Evolutionary conservation across 1,284 basidiomycete species (phyloP).

Genomic region (Sphaerobolus stellatus): DNA sequence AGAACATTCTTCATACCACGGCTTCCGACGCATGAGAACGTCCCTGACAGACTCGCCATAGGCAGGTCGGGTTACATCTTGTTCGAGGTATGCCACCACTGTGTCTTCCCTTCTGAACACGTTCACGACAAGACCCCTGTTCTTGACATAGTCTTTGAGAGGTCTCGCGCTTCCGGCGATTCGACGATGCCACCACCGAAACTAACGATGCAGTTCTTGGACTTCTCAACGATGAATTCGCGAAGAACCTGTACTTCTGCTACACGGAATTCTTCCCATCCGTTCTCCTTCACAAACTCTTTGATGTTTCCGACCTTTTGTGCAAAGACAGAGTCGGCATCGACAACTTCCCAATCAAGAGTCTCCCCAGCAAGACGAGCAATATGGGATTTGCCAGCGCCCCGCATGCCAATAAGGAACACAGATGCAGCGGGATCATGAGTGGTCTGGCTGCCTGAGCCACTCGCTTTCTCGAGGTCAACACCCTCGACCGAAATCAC

Average conservation of each 20-base stretch:
- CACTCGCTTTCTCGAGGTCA: constrained; percentile 52
- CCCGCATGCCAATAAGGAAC: constrained; percentile 94
- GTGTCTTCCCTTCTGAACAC: constrained; percentile 69
- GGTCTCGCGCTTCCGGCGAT: constrained; percentile 72
- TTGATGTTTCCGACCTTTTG: constrained; percentile 65
- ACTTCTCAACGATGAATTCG: constrained; percentile 57
- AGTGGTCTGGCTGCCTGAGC: constrained; percentile 41
- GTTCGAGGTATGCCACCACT: constrained; percentile 75
- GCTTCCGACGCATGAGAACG: constrained; percentile 81
- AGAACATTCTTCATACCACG: constrained; percentile 87
- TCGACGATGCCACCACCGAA: constrained; percentile 98
- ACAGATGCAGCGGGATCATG: constrained; percentile 62
- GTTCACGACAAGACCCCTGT: constrained; percentile 68
- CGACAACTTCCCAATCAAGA: constrained; percentile 79
- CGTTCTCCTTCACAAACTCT: constrained; percentile 74
- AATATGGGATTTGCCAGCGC: constrained; percentile 92
- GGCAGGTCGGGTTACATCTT: constrained; percentile 76
- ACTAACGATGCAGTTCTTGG: constrained; percentile 74
- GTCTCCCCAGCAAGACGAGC: constrained; percentile 76
- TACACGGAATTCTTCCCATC: constrained; percentile 76
- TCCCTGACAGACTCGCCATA: constrained; percentile 84
- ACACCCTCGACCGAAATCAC: constrained; percentile 88
- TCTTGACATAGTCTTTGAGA: constrained; percentile 65
- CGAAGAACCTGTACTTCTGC: constrained; percentile 60
- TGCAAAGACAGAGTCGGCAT: constrained; percentile 85